Evolutionary conservation across 306 rosid species (phyloP), one percentile per base, ranked within the genome.

Genomic region (Parietaria judaica): DNA sequence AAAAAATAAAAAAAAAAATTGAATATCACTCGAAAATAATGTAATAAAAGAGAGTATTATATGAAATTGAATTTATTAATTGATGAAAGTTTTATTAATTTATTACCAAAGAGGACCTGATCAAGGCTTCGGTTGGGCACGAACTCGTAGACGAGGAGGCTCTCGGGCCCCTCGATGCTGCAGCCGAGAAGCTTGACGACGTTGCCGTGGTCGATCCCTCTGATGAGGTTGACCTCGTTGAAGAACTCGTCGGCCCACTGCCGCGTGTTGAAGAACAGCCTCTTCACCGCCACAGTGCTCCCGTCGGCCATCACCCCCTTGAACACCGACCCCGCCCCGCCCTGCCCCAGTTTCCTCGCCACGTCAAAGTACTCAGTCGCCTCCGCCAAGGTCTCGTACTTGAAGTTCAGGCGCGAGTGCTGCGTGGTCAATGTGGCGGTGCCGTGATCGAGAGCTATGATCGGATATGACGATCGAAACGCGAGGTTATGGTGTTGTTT

Each of bases 131-230:
- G 76, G 68, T 73, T 64, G 49, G 92, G 78, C 38, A 82, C 66
- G 37, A 67, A 88, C 69, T 88, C 94, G 65, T 85, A 85, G 50
- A 88, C 83, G 43, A 84, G 81, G 11, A 84, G 82, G 69, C 86
- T 80, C 73, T 84, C 94, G 4, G 89, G 87, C 53, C 89, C 94
- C 65, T 83, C 89, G 75, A 79, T 72, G 75, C 89, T 82, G 76
- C 87, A 85, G 11, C 94, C 94, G 61, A 88, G 54, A 52, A 84
- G 87, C 70, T 62, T 70, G 17, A 80, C 87, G 34, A 84, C 76
- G 64, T 84, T 84, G 79, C 78, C 82, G 72, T 76, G 88, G 49
- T 74, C 66, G 70, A 76, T 78, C 11, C 81, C 82, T 31, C 65
- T 78, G 12, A 82, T 76, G 61, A 78, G 75, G 66, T 84, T 78